Evolutionary conservation across 1,139 yeast species (phyloP).

Genomic region (Lodderomyces elongisporus): DNA sequence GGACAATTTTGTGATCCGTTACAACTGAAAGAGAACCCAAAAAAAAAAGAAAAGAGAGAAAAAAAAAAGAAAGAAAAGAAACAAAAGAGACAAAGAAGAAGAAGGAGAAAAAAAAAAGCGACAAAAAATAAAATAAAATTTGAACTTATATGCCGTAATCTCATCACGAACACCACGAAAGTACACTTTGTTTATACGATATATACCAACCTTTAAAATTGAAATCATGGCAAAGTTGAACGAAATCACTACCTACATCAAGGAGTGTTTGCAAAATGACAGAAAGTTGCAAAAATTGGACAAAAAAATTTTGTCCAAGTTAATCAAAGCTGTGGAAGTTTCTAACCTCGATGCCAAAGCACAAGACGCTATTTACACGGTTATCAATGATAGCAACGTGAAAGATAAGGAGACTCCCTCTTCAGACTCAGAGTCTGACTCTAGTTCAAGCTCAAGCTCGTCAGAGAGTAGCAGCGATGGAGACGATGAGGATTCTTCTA

Average conservation of each 20-base stretch:
- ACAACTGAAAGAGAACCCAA: too few relatives aligned
- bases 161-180: too few relatives aligned
- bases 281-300: conserved; percentile 1
- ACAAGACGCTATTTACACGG: conserved; percentile 1
- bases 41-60: too few relatives aligned
- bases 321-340: not conserved
- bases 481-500: conserved; percentile 3
- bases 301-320: conserved; percentile 7
- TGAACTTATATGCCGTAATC: too few relatives aligned
- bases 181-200: too few relatives aligned
- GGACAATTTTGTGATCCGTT: too few relatives aligned
- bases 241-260: not conserved
- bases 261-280: not conserved
- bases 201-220: too few relatives aligned
- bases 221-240: conserved; percentile 1
- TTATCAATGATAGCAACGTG: not conserved
- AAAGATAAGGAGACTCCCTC: conserved; percentile 4
- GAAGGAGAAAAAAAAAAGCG: too few relatives aligned
- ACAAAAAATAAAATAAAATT: too few relatives aligned
- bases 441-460: conserved; percentile 13
- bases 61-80: too few relatives aligned
- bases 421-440: conserved; percentile 13
- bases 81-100: too few relatives aligned
- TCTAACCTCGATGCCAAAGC: conserved; percentile 1
- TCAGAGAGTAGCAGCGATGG: conserved; percentile 5